Evolutionary conservation across 1,284 basidiomycete species (phyloP), one percentile per base, ranked within the genome.

Genomic region (Melampsora larici-populina): DNA sequence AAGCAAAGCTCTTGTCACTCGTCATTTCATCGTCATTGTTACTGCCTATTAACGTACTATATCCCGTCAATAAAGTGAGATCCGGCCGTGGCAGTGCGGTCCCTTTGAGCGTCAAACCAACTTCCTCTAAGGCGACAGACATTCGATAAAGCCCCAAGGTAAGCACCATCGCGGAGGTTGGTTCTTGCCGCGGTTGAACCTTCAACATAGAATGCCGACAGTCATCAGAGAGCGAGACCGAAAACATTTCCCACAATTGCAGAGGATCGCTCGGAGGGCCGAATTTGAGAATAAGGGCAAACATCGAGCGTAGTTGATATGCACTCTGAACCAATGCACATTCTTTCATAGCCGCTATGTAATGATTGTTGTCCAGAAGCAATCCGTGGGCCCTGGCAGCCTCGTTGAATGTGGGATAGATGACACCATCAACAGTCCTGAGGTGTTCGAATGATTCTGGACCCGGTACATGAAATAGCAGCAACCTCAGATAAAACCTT

Each of bases 271-370:
- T 68, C 0, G 85, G 85, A 11, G 79, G 58, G 58, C 84, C 84
- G 77, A 83, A 82, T 0, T 84, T 65, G 0, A 87, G 82, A 2
- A 87, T 82, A 1, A 83, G 85, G 0, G 81, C 83, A 83, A 88
- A 87, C 0, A 88, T 82, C 1, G 82, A 80, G 0, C 84, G 83
- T 0, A 88, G 83, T 0, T 81, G 82, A n/a, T 33, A 36, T 0
- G 86, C 87, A 5, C 84, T 85, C 55, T 86, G 84, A 82, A 87
- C 86, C 0, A 72, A 68, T 29, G 81, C 63, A 17, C 87, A 87
- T 77, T 88, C 87, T 33, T 80, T 31, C 0, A 87, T 80, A 74
- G 86, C 87, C 6, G 79, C 78, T 0, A 81, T 40, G 86, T 86
- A 87, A 79, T 87, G 86, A 0, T 81, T 21, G 26, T 58, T 13